Conservation (phyloP, 2,329 filamentous ascomycete species). For the Macrophomina phaseolina region DNA sequence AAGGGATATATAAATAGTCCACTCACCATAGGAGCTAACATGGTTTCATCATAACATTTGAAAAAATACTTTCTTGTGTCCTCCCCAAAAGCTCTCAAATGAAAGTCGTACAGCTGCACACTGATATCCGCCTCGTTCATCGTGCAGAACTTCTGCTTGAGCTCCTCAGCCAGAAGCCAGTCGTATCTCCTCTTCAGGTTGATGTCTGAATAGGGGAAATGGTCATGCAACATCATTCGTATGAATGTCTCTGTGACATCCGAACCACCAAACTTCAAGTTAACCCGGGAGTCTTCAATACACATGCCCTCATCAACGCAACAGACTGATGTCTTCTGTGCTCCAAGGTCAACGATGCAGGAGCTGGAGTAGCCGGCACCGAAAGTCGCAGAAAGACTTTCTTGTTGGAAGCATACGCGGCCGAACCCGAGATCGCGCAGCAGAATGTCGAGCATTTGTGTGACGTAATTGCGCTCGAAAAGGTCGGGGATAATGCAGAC, state of each 20-base stretch:
- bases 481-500: conserved; percentile 97
- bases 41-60: conserved; percentile 96
- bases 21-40: conserved; percentile 80
- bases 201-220: conserved; percentile 94
- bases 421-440: conserved; percentile 90
- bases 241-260: conserved; percentile 95
- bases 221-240: conserved; percentile 97
- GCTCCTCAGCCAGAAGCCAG: conserved; percentile 89
- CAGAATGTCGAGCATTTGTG: conserved; percentile 80
- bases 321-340: conserved; percentile 95
- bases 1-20: background rate
- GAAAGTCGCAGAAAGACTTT: conserved; percentile 92
- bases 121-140: conserved; percentile 89
- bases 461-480: conserved; percentile 93
- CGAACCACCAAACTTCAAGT: conserved; percentile 89
- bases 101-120: conserved; percentile 87
- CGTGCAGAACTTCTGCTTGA: conserved; percentile 92
- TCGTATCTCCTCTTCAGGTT: conserved; percentile 90
- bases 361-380: conserved; percentile 92
- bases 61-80: conserved; percentile 92
- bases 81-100: conserved; percentile 84
- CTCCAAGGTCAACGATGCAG: conserved; percentile 94
- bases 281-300: conserved; percentile 91
- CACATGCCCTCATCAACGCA: conserved; percentile 97
- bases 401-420: conserved; percentile 91